Evolutionary conservation across 1,284 basidiomycete species (phyloP), one percentile per base, ranked within the genome.

Genomic region (Cystobasidiaceae sp.): DNA sequence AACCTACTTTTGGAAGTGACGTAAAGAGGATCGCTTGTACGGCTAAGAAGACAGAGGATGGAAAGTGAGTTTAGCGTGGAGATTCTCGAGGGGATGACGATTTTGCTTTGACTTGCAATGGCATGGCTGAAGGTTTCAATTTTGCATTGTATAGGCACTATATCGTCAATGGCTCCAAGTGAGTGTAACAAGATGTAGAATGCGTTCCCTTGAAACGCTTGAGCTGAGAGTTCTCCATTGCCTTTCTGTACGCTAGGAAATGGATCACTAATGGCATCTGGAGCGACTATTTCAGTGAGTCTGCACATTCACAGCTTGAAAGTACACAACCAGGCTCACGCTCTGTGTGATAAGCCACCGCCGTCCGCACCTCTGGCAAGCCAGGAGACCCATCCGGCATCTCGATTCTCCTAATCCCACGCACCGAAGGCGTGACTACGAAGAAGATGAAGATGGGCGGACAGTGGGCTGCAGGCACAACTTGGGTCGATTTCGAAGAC

Each of bases 331-430:
- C n/a, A n/a, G 15, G 41, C 32, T 45, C 19, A 19, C 8, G 19
- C 27, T 32, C 45, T 28, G n/a, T 19, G 17, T 11, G 33, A 34
- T 73, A 73, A 55, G 75, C 73, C n/a, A 74, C 74, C 2, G 74
- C 75, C 0, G 76, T 77, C 9, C 71, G 77, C n/a, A 78, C 77
- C 0, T 75, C 74, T 2, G 77, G 76, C 43, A 76, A 77, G 48
- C 66, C 74, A 0, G 74, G 74, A 27, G 77, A 77, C n/a, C 68
- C 74, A 21, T 58, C 63, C 2, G 77, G 77, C 6, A 71, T 78
- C 55, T 75, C 75, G 11, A 66, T 78, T 21, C 68, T 78, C 21
- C 62, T 78, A 15, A 74, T 78, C 28, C 73, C 72, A 15, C 61
- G 71, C 7, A 61, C 66, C 19, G 73, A 72, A 13, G 73, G 73